These are phyloP conservation scores for Cercophora newfieldiana DNA, from an alignment of 495 filamentous ascomycete genomes.

Conservation along the genomic window DNA sequence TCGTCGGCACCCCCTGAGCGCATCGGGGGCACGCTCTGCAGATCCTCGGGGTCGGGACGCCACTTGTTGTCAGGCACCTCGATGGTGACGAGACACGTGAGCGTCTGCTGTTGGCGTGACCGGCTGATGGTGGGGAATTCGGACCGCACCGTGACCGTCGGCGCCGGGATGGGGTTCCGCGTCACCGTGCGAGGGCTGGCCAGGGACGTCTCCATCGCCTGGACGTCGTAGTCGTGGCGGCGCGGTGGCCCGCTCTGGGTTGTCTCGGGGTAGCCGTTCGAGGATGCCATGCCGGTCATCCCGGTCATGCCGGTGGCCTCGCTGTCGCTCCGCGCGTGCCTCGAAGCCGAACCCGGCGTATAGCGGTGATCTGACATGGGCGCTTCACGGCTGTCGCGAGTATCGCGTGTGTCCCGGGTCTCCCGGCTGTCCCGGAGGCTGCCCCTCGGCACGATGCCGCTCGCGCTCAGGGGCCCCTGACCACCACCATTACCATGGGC, in stretches of 20 bases:
- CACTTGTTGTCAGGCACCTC: constrained; percentile 94
- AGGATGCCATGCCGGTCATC: constrained; percentile 66
- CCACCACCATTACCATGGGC: too few species aligned
- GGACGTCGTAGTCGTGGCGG: constrained; percentile 92
- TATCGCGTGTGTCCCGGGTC: constrained; percentile 53
- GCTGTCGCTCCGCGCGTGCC: constrained; percentile 72
- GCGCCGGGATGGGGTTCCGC: constrained; percentile 91
- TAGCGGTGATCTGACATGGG: constrained; percentile 62
- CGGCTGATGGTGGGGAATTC: constrained; percentile 94
- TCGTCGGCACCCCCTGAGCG: constrained; percentile 42
- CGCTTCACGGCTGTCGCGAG: constrained; percentile 59
- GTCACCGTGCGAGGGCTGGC: constrained; percentile 69
- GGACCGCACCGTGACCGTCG: constrained; percentile 87
- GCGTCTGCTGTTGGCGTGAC: constrained; percentile 89
- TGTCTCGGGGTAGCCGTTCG: constrained; percentile 73
- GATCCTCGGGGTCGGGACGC: constrained; percentile 80
- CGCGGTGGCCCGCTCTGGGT: constrained; percentile 58
- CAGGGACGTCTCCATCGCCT: constrained; percentile 90
- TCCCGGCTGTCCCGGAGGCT: constrained; percentile 50
- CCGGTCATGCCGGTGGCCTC: constrained; percentile 53
- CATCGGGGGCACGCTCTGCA: constrained; percentile 60
- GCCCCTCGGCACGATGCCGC: constrained; percentile 24
- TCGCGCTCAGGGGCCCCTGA: constrained; percentile 28
- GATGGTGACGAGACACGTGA: constrained; percentile 92
- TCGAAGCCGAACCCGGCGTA: constrained; percentile 49